Conservation (phyloP, 169 alveolate genomes). For the Plasmodium sp. region DNA sequence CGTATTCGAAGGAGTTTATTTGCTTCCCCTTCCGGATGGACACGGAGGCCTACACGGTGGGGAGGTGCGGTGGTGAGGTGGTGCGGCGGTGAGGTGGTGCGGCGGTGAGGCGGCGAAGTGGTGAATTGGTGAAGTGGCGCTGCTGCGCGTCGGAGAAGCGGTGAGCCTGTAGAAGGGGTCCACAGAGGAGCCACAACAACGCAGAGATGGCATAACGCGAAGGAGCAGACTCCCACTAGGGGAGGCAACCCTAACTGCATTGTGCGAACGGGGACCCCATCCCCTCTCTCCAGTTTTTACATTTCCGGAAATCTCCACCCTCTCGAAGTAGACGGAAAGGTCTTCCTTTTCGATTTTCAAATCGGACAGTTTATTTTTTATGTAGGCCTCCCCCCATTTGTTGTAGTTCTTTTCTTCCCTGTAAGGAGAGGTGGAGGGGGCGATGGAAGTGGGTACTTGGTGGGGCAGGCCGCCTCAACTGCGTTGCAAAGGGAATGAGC, state of each 20-base stretch:
- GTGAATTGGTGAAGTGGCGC: too few species aligned
- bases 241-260: background rate
- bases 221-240: background rate
- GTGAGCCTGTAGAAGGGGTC: background rate
- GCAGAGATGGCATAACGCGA: background rate
- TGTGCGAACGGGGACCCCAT: background rate
- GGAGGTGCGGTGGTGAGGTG: background rate
- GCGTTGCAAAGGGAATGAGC: background rate
- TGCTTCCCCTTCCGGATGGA: slow-evolving; percentile 56
- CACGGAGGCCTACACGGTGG: slow-evolving; percentile 10
- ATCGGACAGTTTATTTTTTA: slow-evolving; percentile 29
- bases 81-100: background rate
- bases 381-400: slow-evolving; percentile 60
- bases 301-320: slow-evolving; percentile 21
- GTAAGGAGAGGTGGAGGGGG: background rate
- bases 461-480: background rate
- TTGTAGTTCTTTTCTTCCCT: slow-evolving; percentile 65
- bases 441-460: background rate
- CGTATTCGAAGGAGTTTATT: slow-evolving; percentile 43
- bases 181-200: background rate
- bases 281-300: background rate
- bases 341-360: slow-evolving; percentile 31
- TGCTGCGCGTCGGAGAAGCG: too few species aligned
- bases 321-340: slow-evolving; percentile 21
- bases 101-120: background rate